These are phyloP conservation scores for Neopestalotiopsis sp. DNA, from an alignment of 2,329 filamentous ascomycete genomes.

Conservation along the genomic window DNA sequence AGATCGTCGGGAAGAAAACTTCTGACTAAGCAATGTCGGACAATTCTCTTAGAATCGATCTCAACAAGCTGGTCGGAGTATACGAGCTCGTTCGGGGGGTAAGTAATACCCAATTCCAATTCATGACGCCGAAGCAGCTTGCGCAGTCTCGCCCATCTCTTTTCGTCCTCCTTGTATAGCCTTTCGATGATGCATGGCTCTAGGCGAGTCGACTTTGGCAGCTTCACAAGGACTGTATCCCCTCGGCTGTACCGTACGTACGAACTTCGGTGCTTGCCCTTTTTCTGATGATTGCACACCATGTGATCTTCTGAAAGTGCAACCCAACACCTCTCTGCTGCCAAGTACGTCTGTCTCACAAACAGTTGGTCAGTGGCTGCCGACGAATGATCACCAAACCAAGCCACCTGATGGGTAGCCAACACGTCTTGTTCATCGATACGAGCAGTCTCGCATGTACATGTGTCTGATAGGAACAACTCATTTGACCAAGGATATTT, in stretches of 20 bases:
- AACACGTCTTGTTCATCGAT: conserved; percentile 62
- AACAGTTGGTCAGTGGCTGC: conserved; percentile 57
- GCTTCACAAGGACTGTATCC: conserved; percentile 62
- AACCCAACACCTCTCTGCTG: conserved; percentile 64
- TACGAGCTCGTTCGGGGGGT: conserved; percentile 56
- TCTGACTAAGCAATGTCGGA: conserved; percentile 64
- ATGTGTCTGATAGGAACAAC: conserved; percentile 77
- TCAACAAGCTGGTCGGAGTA: conserved; percentile 35
- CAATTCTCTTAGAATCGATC: conserved; percentile 46
- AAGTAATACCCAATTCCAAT: conserved; percentile 38
- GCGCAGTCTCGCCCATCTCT: conserved; percentile 49
- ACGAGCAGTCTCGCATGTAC: conserved; percentile 62
- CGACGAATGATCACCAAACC: conserved; percentile 49
- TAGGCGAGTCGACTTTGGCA: conserved; percentile 40
- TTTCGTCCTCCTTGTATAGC: conserved; percentile 31
- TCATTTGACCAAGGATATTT: conserved; percentile 75
- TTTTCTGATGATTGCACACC: conserved; percentile 43
- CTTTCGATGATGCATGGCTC: conserved; percentile 66
- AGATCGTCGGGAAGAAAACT: conserved; percentile 50
- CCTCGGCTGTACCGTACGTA: conserved; percentile 50
- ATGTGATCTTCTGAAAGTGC: conserved; percentile 61
- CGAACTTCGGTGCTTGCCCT: conserved; percentile 19
- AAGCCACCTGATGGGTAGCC: conserved; percentile 61
- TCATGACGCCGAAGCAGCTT: conserved; percentile 54
- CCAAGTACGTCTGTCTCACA: conserved; percentile 72